phyloP scores from a whole-genome alignment of 805 yeast species.

The Lipomyces spencermartinsiae region DNA sequence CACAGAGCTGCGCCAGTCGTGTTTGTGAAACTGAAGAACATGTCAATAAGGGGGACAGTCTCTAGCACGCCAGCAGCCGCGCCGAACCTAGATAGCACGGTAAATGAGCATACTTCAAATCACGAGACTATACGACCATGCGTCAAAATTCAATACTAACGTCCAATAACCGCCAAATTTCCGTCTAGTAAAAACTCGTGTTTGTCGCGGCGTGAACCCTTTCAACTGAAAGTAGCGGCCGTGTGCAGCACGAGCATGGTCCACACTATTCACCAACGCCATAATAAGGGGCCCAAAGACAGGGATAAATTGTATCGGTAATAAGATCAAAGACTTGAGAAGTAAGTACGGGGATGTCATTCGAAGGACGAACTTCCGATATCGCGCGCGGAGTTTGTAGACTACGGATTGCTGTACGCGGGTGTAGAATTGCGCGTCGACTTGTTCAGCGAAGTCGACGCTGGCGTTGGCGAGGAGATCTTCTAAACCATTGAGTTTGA shows the following conservation, averaged over 20 bases:
- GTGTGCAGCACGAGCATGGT: slow-evolving; percentile 56
- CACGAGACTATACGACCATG: not conserved
- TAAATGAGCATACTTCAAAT: not conserved
- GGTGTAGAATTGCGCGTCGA: slow-evolving; percentile 39
- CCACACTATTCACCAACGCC: slow-evolving; percentile 54
- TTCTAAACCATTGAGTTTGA: slow-evolving; percentile 49
- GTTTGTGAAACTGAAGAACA: slow-evolving; percentile 36
- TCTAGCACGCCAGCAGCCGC: slow-evolving; percentile 32
- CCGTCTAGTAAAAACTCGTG: slow-evolving; percentile 32
- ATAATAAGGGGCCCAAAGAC: slow-evolving; percentile 57
- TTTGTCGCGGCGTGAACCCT: slow-evolving; percentile 51
- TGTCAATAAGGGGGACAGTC: slow-evolving; percentile 31
- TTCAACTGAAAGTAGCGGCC: slow-evolving; percentile 58
- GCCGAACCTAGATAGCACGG: slow-evolving; percentile 28
- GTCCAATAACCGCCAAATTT: slow-evolving; percentile 31
- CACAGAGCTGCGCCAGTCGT: slow-evolving; percentile 40
- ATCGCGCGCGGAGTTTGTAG: slow-evolving; percentile 17
- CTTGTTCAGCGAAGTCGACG: slow-evolving; percentile 42
- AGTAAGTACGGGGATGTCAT: slow-evolving; percentile 50
- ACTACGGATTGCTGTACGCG: slow-evolving; percentile 5
- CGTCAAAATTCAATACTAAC: slow-evolving; percentile 17
- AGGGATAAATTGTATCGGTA: slow-evolving; percentile 55
- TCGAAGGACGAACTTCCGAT: slow-evolving; percentile 20
- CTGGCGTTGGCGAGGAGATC: slow-evolving; percentile 50
- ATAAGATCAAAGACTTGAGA: slow-evolving; percentile 44